Percentiles rank a stretch among this genome's conserved stretches.
Evolutionary conservation across 176 grass and related monocot genomes (phyloP).

Genomic region (Tuctoria greenei): DNA sequence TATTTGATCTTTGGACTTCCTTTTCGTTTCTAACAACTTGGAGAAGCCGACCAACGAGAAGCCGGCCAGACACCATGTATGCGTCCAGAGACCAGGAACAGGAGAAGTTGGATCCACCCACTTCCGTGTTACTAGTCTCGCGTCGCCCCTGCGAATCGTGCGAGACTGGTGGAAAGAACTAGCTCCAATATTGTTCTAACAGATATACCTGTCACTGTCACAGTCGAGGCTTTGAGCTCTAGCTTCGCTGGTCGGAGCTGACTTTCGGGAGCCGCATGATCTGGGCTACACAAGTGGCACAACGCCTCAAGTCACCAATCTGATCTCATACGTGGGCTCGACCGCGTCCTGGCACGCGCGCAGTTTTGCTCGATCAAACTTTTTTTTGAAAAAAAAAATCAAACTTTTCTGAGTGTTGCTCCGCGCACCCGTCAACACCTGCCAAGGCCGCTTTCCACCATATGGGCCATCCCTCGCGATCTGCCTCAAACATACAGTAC

Average conservation of each 20-base stretch:
- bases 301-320: too few relatives aligned
- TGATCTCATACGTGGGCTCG: too few relatives aligned
- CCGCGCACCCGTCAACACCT: not conserved
- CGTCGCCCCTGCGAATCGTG: not conserved
- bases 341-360: too few relatives aligned
- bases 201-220: not conserved
- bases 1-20: too few relatives aligned
- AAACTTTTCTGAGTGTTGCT: not conserved
- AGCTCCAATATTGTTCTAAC: not conserved
- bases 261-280: not conserved
- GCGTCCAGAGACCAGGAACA: not conserved
- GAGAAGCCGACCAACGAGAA: not conserved
- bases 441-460: not conserved
- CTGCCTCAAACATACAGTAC: not conserved
- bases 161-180: not conserved
- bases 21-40: too few relatives aligned
- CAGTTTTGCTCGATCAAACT: too few relatives aligned
- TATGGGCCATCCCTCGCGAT: too few relatives aligned
- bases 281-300: too few relatives aligned
- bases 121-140: not conserved
- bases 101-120: not conserved
- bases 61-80: constrained; percentile 2
- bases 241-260: not conserved
- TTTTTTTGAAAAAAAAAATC: too few relatives aligned
- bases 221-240: not conserved